Evolutionary conservation across 2,329 filamentous ascomycete genomes (phyloP).

Genomic region (Fonsecaea erecta): DNA sequence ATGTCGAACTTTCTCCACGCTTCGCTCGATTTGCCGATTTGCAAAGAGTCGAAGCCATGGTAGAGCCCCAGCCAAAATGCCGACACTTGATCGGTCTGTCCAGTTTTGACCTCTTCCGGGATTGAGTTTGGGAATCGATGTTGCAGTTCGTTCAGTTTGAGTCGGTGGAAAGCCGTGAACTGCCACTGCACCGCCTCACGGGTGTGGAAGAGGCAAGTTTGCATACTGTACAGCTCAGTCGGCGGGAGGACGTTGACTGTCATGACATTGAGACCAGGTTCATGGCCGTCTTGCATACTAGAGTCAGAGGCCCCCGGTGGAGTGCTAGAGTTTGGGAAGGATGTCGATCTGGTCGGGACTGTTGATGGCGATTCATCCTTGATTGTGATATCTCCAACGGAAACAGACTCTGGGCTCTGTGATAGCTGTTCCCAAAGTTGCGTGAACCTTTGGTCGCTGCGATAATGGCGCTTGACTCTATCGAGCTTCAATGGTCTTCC

Average conservation of each 20-base stretch:
- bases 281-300: not conserved
- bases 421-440: conserved; percentile 26
- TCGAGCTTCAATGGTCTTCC: conserved; percentile 30
- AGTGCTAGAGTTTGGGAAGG: conserved; percentile 4
- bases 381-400: conserved; percentile 8
- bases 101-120: conserved; percentile 21
- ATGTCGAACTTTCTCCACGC: conserved; percentile 23
- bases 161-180: conserved; percentile 27
- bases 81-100: conserved; percentile 27
- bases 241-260: conserved; percentile 17
- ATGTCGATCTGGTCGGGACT: not conserved
- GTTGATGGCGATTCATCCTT: conserved; percentile 26
- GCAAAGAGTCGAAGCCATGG: conserved; percentile 22
- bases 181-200: conserved; percentile 26
- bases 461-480: conserved; percentile 31
- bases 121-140: conserved; percentile 24
- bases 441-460: conserved; percentile 27
- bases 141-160: conserved; percentile 24
- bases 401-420: conserved; percentile 25
- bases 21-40: conserved; percentile 16
- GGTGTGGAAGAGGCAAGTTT: conserved; percentile 26
- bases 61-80: conserved; percentile 30
- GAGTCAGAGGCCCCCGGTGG: conserved; percentile 4
- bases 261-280: not conserved
- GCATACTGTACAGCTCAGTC: conserved; percentile 17